A percentile compares a stretch with the other conserved stretches of the same genome.
These are phyloP conservation scores for Ceratocystis cubensis DNA, from an alignment of 2,329 filamentous ascomycete species.

Conservation along the genomic window DNA sequence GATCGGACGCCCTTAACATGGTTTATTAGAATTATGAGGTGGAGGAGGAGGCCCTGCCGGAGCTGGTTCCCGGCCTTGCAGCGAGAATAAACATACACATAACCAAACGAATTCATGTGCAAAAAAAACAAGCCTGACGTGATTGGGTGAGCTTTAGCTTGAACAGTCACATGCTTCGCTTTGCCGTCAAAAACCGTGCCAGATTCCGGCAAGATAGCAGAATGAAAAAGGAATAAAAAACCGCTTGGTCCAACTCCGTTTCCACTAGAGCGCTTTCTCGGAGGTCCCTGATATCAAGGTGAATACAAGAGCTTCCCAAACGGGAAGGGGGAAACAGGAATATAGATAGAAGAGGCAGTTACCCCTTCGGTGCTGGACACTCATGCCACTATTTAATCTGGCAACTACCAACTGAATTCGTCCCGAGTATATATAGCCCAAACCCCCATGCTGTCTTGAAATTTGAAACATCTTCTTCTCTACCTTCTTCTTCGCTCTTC, in stretches of 20 bases:
- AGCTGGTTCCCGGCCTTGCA: conserved; percentile 11
- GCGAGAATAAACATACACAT: no score
- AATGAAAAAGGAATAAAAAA: background rate
- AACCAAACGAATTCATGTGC: background rate
- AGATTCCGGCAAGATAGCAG: background rate
- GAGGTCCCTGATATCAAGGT: background rate
- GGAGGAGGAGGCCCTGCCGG: background rate
- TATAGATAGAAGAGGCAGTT: background rate
- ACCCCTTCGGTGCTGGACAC: background rate
- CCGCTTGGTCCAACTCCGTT: background rate
- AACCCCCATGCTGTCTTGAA: background rate
- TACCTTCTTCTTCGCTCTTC: background rate
- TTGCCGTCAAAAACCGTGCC: background rate
- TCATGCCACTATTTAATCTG: background rate
- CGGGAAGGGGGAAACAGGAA: background rate
- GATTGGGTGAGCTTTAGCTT: background rate
- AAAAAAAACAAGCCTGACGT: background rate
- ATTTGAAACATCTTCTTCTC: background rate
- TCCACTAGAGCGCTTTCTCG: conserved; percentile 5
- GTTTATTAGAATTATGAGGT: background rate
- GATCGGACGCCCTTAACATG: background rate
- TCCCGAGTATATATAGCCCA: background rate
- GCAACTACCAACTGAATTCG: background rate
- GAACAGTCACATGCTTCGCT: background rate
- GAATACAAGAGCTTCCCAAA: background rate